These are phyloP conservation scores for Margaritispora aquatica DNA, from an alignment of 495 filamentous ascomycete species.

Conservation along the genomic window DNA sequence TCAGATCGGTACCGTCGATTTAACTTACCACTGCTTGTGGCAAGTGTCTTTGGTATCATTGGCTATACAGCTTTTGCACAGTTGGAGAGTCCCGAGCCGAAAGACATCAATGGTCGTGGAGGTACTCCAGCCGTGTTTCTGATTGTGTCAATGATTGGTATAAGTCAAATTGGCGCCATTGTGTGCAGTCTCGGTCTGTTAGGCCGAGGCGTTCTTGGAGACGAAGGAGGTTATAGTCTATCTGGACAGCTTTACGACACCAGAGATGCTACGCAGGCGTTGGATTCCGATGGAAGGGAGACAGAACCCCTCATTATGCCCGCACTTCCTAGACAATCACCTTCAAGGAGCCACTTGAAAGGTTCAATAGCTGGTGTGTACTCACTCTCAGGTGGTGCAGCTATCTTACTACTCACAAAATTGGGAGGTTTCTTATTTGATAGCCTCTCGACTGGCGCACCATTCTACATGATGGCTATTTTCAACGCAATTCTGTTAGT, in stretches of 20 bases:
- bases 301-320: constrained; percentile 11
- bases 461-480: constrained; percentile 85
- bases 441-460: constrained; percentile 56
- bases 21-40: constrained; percentile 67
- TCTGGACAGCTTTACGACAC: constrained; percentile 19
- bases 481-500: constrained; percentile 74
- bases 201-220: constrained; percentile 67
- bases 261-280: neutral
- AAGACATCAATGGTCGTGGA: constrained; percentile 46
- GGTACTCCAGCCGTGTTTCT: constrained; percentile 63
- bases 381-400: constrained; percentile 81
- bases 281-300: constrained; percentile 2
- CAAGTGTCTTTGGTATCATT: constrained; percentile 62
- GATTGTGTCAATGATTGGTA: constrained; percentile 72
- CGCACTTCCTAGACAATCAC: neutral
- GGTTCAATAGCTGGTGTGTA: constrained; percentile 93
- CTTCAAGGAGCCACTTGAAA: constrained; percentile 54
- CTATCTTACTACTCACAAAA: constrained; percentile 88
- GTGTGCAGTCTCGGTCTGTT: constrained; percentile 87
- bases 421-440: constrained; percentile 85
- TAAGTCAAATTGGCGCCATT: constrained; percentile 92
- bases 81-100: constrained; percentile 63
- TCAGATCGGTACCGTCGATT: constrained; percentile 53
- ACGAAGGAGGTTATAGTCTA: constrained; percentile 28
- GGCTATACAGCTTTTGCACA: constrained; percentile 71